These are phyloP conservation scores for Hamamelis virginiana DNA, from an alignment of 164 flowering plant species.

Conservation along the genomic window DNA sequence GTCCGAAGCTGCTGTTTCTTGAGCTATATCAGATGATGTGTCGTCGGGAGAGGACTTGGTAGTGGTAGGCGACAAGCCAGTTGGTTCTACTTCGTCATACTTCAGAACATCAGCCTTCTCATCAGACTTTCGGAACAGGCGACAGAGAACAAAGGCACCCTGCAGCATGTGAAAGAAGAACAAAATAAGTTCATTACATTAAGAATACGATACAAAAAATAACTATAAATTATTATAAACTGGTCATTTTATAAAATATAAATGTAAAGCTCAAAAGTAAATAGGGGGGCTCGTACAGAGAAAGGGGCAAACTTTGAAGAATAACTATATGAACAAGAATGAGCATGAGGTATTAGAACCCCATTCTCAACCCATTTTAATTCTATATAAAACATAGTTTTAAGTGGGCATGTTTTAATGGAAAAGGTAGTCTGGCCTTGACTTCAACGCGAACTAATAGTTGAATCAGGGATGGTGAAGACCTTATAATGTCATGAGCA, in stretches of 20 bases:
- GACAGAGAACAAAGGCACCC: conserved; percentile 45
- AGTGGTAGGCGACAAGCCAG: conserved; percentile 26
- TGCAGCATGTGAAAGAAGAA: conserved; percentile 12
- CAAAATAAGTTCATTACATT: not conserved
- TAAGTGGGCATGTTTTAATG: no score
- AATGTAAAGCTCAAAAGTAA: no score
- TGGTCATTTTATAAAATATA: not conserved
- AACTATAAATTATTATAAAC: not conserved
- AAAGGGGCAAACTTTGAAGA: no score
- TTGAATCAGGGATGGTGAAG: no score
- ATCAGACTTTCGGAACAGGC: conserved; percentile 38
- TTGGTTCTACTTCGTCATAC: conserved; percentile 35
- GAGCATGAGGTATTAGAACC: no score
- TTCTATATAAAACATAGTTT: no score
- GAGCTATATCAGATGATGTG: conserved; percentile 30
- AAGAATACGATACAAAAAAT: not conserved
- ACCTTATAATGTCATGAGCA: no score
- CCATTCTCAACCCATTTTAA: no score
- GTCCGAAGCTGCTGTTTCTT: conserved; percentile 19
- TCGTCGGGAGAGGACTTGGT: conserved; percentile 38
- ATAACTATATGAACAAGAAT: no score
- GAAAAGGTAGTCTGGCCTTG: no score
- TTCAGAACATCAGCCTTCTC: conserved; percentile 25
- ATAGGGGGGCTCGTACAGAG: no score
- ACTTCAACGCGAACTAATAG: no score